phyloP scores from a whole-genome alignment of 257 asterid species.

The Fraxinus americana region DNA sequence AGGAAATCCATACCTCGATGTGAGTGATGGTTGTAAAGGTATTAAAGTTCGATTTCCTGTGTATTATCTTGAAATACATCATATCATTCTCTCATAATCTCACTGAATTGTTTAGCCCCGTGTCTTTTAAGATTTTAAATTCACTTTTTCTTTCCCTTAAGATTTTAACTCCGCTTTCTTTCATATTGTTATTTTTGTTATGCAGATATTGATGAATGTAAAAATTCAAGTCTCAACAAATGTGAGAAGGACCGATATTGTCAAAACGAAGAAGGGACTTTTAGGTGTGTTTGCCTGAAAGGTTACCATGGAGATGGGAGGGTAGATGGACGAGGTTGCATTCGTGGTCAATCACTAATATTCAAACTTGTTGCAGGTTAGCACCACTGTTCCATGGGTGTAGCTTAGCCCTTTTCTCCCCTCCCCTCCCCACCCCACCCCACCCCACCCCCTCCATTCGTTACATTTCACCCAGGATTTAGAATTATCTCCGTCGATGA shows the following conservation, averaged over 20 bases:
- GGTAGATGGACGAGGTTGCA: constrained; percentile 18
- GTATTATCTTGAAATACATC: no score
- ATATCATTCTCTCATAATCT: no score
- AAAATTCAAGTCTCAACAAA: neutral
- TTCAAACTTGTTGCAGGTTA: neutral
- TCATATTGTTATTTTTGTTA: neutral
- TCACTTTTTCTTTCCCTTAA: no score
- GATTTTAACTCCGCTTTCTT: neutral
- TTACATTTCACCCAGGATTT: no score
- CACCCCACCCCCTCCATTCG: no score
- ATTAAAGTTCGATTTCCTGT: neutral
- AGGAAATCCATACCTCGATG: constrained; percentile 44
- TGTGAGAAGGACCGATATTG: constrained; percentile 25
- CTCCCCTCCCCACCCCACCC: no score
- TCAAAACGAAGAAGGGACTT: constrained; percentile 18
- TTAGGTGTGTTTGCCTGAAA: constrained; percentile 26
- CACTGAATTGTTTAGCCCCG: no score
- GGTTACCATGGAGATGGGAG: constrained; percentile 33
- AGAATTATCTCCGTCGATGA: no score
- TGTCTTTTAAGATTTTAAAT: no score
- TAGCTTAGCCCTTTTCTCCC: no score
- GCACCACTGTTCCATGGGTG: no score
- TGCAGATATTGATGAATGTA: constrained; percentile 41
- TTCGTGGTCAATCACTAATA: neutral
- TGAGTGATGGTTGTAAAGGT: constrained; percentile 37